Percentiles rank a stretch among this genome's conserved stretches.
Conservation (phyloP, 1,284 basidiomycete species). For the Trichosporon ovoides region DNA sequence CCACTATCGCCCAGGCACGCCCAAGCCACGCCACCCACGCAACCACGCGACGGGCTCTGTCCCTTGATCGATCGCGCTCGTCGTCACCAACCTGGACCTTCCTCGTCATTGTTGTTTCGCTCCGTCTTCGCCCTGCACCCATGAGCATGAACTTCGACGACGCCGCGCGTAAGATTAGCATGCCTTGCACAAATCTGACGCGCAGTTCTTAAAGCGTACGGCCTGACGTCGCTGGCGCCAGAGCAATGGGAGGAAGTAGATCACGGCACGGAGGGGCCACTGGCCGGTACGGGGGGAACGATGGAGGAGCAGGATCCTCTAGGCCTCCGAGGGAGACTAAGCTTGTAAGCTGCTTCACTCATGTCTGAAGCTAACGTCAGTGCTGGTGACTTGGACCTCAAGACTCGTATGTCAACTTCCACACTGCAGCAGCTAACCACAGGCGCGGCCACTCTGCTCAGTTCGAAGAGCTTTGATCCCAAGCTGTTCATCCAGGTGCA, state of each 20-base stretch:
- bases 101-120: background rate
- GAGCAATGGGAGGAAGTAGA: slow-evolving; percentile 47
- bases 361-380: slow-evolving; percentile 18
- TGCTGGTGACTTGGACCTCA: slow-evolving; percentile 35
- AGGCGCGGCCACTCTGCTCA: slow-evolving; percentile 75
- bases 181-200: background rate
- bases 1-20: background rate
- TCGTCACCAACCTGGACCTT: background rate
- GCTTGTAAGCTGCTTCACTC: slow-evolving; percentile 30
- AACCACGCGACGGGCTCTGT: background rate
- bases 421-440: slow-evolving; percentile 5
- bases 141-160: slow-evolving; percentile 14
- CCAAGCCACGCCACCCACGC: background rate
- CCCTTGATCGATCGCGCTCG: background rate
- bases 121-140: background rate
- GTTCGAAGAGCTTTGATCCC: slow-evolving; percentile 92
- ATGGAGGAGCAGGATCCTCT: slow-evolving; percentile 48
- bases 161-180: slow-evolving; percentile 3
- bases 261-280: slow-evolving; percentile 42
- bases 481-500: slow-evolving; percentile 86
- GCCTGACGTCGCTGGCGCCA: slow-evolving; percentile 43
- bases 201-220: slow-evolving; percentile 48
- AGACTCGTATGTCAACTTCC: slow-evolving; percentile 33
- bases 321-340: slow-evolving; percentile 37
- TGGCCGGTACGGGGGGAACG: slow-evolving; percentile 37